phyloP scores from a whole-genome alignment of 805 yeast genomes.

The Yarrowia phangngaensis region DNA sequence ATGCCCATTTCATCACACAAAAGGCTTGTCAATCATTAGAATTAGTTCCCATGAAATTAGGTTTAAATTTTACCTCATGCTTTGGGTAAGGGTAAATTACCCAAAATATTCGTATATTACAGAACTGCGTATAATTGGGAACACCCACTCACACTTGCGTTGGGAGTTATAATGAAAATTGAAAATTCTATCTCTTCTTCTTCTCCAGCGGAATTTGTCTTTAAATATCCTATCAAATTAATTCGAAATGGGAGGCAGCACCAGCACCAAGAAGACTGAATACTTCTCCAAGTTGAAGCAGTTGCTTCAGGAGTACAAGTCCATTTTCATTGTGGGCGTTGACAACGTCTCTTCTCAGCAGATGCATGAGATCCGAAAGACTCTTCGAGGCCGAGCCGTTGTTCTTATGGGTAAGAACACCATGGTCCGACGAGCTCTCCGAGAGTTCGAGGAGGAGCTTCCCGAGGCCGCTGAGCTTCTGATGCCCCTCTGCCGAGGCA shows the following conservation, averaged over 20 bases:
- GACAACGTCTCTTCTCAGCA: conserved; percentile 99
- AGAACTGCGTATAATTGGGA: conserved; percentile 10
- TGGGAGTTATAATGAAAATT: too few relatives aligned
- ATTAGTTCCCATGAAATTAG: too few relatives aligned
- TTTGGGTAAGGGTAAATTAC: conserved; percentile 1
- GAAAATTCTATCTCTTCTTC: conserved; percentile 1
- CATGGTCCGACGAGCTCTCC: conserved; percentile 99
- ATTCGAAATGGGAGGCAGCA: conserved; percentile 98
- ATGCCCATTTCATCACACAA: too few relatives aligned
- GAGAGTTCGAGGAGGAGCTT: conserved; percentile 78
- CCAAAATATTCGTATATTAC: neutral
- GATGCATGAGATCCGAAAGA: conserved; percentile 99
- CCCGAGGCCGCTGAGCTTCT: conserved; percentile 38
- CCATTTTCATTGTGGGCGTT: conserved; percentile 98
- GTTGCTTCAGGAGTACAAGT: conserved; percentile 94
- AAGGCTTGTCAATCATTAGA: too few relatives aligned
- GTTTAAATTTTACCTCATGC: too few relatives aligned
- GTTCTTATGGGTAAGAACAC: conserved; percentile 99
- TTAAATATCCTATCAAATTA: conserved; percentile 41
- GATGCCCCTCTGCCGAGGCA: conserved; percentile 93
- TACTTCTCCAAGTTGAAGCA: conserved; percentile 94
- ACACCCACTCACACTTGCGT: conserved; percentile 18
- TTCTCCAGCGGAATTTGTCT: conserved; percentile 33
- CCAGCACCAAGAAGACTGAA: conserved; percentile 94
- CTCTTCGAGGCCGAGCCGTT: conserved; percentile 90